A percentile compares a stretch with the other conserved stretches of the same genome.
Conservation (phyloP, 129 eudicot species). For the Ambrosia artemisiifolia region DNA sequence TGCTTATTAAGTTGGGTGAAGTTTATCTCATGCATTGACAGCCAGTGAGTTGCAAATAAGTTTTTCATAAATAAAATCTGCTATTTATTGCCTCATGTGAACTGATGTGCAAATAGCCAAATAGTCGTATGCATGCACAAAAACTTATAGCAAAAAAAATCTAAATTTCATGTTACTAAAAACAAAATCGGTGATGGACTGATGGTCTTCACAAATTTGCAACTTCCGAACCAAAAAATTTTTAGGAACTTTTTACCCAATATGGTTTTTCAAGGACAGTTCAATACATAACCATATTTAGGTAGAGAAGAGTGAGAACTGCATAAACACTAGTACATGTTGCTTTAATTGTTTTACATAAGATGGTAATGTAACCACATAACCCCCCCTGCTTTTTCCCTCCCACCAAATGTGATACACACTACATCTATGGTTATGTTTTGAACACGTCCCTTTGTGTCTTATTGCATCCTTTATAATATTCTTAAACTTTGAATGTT, state of each 20-base stretch:
- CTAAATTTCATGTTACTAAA: background rate
- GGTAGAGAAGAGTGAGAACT: background rate
- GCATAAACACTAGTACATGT: background rate
- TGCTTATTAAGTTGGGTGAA: too few relatives aligned
- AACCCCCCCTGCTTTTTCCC: background rate
- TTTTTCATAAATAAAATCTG: conserved; percentile 2
- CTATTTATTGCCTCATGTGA: background rate
- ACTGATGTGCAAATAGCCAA: conserved; percentile 2
- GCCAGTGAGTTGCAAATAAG: conserved; percentile 1
- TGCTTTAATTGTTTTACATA: background rate
- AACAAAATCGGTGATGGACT: background rate
- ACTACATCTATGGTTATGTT: background rate
- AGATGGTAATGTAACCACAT: background rate
- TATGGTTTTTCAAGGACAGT: background rate
- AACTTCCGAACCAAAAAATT: conserved; percentile 8
- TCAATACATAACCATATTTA: background rate
- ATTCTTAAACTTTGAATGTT: conserved; percentile 22
- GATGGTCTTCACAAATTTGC: background rate
- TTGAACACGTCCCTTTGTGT: background rate
- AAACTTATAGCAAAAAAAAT: background rate
- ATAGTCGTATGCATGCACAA: background rate
- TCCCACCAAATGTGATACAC: background rate
- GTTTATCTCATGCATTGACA: background rate
- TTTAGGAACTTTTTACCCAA: too few relatives aligned
- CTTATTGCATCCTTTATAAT: background rate